A percentile compares a stretch with the other conserved stretches of the same genome.
Conservation (phyloP, 2,329 filamentous ascomycete species). For the Aspergillus versicolor region DNA sequence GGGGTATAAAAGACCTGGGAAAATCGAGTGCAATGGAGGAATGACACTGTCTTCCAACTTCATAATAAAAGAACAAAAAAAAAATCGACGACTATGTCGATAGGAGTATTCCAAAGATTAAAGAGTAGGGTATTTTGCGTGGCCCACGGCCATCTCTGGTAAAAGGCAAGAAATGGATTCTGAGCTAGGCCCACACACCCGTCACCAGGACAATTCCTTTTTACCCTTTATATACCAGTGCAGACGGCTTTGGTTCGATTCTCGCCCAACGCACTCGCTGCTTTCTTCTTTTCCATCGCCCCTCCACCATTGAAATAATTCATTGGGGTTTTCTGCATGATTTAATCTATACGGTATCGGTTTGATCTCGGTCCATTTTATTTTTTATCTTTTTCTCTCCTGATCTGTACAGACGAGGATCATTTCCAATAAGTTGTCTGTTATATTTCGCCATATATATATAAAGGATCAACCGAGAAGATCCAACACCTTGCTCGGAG, state of each 20-base stretch:
- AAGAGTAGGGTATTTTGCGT: constrained; percentile 59
- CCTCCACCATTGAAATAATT: not conserved
- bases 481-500: too few relatives aligned
- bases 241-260: not conserved
- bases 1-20: not conserved
- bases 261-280: not conserved
- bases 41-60: too few relatives aligned
- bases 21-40: not conserved
- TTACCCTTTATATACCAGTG: not conserved
- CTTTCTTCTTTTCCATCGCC: not conserved
- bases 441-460: not conserved
- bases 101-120: constrained; percentile 57
- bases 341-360: not conserved
- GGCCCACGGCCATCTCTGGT: constrained; percentile 74
- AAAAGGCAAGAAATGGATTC: constrained; percentile 78
- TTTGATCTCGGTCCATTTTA: not conserved
- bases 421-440: not conserved
- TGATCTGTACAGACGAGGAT: not conserved
- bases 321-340: too few relatives aligned
- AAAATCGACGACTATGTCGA: constrained; percentile 48
- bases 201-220: not conserved
- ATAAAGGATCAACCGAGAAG: not conserved
- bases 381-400: not conserved
- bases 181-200: constrained; percentile 50
- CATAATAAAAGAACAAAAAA: constrained; percentile 30